Evolutionary conservation across 2,329 filamentous ascomycete genomes (phyloP), one percentile per base, ranked within the genome.

Genomic region (Botryotinia convoluta): DNA sequence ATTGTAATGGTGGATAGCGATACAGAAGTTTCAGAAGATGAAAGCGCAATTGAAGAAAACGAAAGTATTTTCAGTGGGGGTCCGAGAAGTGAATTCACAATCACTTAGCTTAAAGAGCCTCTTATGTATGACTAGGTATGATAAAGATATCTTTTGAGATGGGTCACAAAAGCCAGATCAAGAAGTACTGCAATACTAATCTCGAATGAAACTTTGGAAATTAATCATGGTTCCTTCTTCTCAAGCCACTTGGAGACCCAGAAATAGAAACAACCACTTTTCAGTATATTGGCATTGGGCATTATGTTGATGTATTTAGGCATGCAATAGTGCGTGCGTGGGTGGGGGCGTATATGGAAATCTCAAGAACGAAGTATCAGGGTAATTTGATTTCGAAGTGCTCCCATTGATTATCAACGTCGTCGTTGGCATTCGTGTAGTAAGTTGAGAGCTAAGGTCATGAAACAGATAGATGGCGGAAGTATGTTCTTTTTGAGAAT

Each of bases 1-100:
- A 75, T 76, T 62, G 77, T 78, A 60, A 72, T 74, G 62, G 75
- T 51, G 0, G 75, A 74, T 54, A 75, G 72, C 65, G 76, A 77
- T 18, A 72, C 75, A 26, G 75, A 75, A 16, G 67, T 71, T 20
- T 68, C 63, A 9, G 73, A 74, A 39, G 73, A 67, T 61, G 65
- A 68, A 10, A 64, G n/a, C 16, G 37, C 12, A 32, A 39, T 60
- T 37, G 70, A 63, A n/a, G 42, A 5, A 70, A 42, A 26, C 45
- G 10, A 57, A 42, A 44, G 18, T 44, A 22, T 44, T 16, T 57
- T 57, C 18, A 57, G 48, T 44, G 65, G 10, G 2, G 37, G 42
- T 3, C 18, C 18, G n/a, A 26, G 26, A 44, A 32, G 48, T 12
- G 60, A 45, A 51, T 32, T 44, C 35, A 48, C 39, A 42, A 60